phyloP scores from a whole-genome alignment of 1,139 yeast species.

The Zygosaccharomyces pseudobailii region DNA sequence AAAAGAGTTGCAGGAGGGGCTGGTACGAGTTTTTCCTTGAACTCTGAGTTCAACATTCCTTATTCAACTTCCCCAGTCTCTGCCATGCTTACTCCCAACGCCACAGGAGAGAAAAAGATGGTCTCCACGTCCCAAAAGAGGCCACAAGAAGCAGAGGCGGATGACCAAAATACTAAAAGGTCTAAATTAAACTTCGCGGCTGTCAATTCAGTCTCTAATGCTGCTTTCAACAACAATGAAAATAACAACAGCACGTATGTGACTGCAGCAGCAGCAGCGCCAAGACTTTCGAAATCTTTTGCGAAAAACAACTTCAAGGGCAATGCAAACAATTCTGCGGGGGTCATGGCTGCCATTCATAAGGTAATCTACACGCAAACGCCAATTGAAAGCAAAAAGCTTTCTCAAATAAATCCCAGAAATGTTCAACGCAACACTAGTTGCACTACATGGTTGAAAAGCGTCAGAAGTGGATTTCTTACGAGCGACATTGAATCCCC shows the following conservation, averaged over 20 bases:
- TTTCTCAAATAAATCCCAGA: slow-evolving; percentile 8
- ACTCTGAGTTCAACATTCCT: slow-evolving; percentile 45
- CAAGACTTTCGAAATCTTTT: slow-evolving; percentile 62
- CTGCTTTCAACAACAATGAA: background rate
- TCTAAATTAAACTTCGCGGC: background rate
- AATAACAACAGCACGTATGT: slow-evolving; percentile 27
- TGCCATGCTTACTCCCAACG: slow-evolving; percentile 45
- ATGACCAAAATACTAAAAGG: slow-evolving; percentile 5
- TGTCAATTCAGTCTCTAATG: background rate
- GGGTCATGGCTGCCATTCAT: slow-evolving; percentile 70
- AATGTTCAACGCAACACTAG: slow-evolving; percentile 10
- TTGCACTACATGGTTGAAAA: slow-evolving; percentile 50
- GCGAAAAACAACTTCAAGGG: slow-evolving; percentile 28
- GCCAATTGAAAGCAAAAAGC: slow-evolving; percentile 26
- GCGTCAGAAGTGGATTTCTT: slow-evolving; percentile 68
- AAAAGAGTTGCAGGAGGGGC: slow-evolving; percentile 2
- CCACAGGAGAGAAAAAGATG: slow-evolving; percentile 3
- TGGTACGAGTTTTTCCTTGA: slow-evolving; percentile 22
- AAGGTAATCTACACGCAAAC: slow-evolving; percentile 57
- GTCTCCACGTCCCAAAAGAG: background rate
- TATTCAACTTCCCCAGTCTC: slow-evolving; percentile 74
- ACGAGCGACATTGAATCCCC: slow-evolving; percentile 74
- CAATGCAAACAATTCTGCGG: slow-evolving; percentile 44
- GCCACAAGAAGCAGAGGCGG: slow-evolving; percentile 2
- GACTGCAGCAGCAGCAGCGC: slow-evolving; percentile 83